Conservation (phyloP, 805 yeast genomes). For the Lachancea mirantina region DNA sequence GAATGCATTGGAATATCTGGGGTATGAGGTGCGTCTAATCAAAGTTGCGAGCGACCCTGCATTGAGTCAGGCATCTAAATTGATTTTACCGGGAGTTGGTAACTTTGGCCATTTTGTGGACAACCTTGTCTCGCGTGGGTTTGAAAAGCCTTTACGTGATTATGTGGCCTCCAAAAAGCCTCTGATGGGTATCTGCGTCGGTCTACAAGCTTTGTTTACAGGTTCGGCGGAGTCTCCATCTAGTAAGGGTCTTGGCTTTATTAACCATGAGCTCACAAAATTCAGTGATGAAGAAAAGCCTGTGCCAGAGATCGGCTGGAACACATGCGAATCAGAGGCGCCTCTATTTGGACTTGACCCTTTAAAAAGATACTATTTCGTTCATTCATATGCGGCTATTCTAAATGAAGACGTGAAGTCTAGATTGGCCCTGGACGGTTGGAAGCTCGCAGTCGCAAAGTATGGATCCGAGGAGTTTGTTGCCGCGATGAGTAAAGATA, state of each 20-base stretch:
- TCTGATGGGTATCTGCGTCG: slow-evolving; percentile 96
- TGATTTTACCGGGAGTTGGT: slow-evolving; percentile 95
- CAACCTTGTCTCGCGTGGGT: slow-evolving; percentile 52
- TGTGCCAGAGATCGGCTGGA: slow-evolving; percentile 98
- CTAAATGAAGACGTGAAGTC: slow-evolving; percentile 35
- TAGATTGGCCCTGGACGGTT: slow-evolving; percentile 37
- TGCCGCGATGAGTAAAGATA: slow-evolving; percentile 72
- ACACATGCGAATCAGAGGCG: slow-evolving; percentile 35
- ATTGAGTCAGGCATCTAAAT: slow-evolving; percentile 38
- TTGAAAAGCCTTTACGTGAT: slow-evolving; percentile 55
- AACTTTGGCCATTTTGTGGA: slow-evolving; percentile 90
- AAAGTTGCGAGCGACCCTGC: slow-evolving; percentile 50
- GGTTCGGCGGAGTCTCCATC: slow-evolving; percentile 69
- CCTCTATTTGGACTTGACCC: slow-evolving; percentile 54
- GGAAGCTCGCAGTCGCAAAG: slow-evolving; percentile 66
- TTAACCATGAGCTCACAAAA: slow-evolving; percentile 47
- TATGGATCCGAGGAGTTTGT: slow-evolving; percentile 78
- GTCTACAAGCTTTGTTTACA: slow-evolving; percentile 76
- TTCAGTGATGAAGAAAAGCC: slow-evolving; percentile 58
- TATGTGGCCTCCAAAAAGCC: slow-evolving; percentile 76
- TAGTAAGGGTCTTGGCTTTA: slow-evolving; percentile 52
- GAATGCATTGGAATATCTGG: slow-evolving; percentile 77
- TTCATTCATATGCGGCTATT: slow-evolving; percentile 86
- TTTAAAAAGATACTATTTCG: slow-evolving; percentile 77
- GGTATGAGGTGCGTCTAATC: slow-evolving; percentile 60